These are phyloP conservation scores for Talaromyces pinophilus DNA, from an alignment of 2,329 filamentous ascomycete genomes.

Conservation along the genomic window DNA sequence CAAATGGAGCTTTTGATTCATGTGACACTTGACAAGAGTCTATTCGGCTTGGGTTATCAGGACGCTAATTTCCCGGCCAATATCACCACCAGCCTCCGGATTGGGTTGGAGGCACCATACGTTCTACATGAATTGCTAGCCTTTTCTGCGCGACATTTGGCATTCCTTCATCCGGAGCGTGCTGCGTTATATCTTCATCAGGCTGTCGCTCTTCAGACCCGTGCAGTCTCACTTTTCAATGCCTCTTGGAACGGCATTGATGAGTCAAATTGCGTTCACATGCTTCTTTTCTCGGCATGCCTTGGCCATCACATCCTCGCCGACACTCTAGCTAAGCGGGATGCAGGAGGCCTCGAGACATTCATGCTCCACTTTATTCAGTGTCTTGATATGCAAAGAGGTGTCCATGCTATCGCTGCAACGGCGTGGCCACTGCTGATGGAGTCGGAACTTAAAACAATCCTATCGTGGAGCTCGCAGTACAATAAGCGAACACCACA, in stretches of 20 bases:
- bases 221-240: conserved; percentile 19
- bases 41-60: conserved; percentile 5
- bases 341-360: conserved; percentile 2
- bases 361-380: conserved; percentile 15
- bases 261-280: conserved; percentile 18
- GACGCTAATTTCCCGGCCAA: not conserved
- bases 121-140: conserved; percentile 16
- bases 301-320: conserved; percentile 20
- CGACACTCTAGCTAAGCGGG: conserved; percentile 13
- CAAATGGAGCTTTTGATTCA: conserved; percentile 20
- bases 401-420: conserved; percentile 16
- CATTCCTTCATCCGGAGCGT: conserved; percentile 10
- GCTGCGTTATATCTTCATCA: conserved; percentile 9
- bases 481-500: conserved; percentile 11
- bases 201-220: conserved; percentile 18
- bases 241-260: conserved; percentile 12
- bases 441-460: conserved; percentile 16
- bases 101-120: conserved; percentile 3
- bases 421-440: conserved; percentile 18
- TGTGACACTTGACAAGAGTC: not conserved
- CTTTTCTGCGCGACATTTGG: conserved; percentile 18
- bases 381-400: conserved; percentile 17
- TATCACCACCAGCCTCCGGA: not conserved
- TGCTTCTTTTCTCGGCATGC: conserved; percentile 15
- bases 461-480: conserved; percentile 8